Evolutionary conservation across 371 early-diverging fungal species (phyloP).

Genomic region (Circinella minor): DNA sequence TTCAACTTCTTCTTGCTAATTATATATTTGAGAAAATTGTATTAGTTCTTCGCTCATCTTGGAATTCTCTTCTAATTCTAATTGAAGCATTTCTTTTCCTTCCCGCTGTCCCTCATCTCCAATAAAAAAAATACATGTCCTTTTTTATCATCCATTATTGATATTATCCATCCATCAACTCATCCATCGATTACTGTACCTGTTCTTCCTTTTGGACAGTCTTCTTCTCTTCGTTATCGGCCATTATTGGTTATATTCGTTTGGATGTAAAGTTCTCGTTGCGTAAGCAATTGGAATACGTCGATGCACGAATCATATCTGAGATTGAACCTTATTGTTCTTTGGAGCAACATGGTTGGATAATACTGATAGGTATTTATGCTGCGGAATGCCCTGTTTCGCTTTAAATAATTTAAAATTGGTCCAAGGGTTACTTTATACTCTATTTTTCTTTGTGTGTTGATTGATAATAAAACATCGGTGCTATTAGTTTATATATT

Average conservation of each 20-base stretch:
- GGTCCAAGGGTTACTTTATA: no score
- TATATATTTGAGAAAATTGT: slow-evolving; percentile 13
- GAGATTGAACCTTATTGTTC: background rate
- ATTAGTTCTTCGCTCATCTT: background rate
- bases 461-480: no score
- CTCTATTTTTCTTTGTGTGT: no score
- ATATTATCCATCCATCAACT: slow-evolving; percentile 4
- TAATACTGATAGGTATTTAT: no score
- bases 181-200: slow-evolving; percentile 20
- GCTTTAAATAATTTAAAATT: no score
- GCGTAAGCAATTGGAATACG: slow-evolving; percentile 14
- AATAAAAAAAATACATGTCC: background rate
- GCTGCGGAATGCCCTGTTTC: no score
- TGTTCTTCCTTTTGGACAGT: slow-evolving; percentile 28
- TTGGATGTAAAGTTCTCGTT: slow-evolving; percentile 11
- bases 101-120: background rate
- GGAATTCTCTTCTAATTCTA: background rate
- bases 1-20: slow-evolving; percentile 76
- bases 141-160: background rate
- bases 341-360: no score
- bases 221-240: slow-evolving; percentile 44
- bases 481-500: no score
- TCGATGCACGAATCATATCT: background rate
- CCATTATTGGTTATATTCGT: slow-evolving; percentile 22
- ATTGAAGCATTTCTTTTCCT: no score